Evolutionary conservation across 1,284 basidiomycete genomes (phyloP).

Genomic region (Pseudozyma thailandica): DNA sequence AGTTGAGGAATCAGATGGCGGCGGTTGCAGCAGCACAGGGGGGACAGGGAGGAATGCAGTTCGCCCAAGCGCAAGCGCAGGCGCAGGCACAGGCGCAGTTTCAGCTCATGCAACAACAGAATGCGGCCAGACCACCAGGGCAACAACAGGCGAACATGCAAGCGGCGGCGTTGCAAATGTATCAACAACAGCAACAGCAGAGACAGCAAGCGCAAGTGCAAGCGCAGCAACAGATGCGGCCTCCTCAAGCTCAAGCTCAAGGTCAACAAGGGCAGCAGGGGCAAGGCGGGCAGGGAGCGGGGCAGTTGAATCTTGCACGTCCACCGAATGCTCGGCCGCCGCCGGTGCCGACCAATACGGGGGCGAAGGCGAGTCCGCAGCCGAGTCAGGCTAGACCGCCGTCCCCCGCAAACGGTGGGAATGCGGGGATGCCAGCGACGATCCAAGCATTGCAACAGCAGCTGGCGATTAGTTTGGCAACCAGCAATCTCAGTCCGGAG

Average conservation of each 20-base stretch:
- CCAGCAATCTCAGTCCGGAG: slow-evolving; percentile 53
- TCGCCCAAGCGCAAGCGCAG: slow-evolving; percentile 7
- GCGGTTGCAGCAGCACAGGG: slow-evolving; percentile 35
- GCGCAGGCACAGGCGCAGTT: slow-evolving; percentile 29
- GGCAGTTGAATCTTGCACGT: slow-evolving; percentile 9
- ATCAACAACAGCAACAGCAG: slow-evolving; percentile 48
- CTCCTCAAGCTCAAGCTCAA: slow-evolving; percentile 13
- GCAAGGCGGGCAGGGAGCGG: slow-evolving; percentile 12
- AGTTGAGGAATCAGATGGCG: slow-evolving; percentile 45
- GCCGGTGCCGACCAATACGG: slow-evolving; percentile 1
- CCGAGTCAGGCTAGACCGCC: slow-evolving; percentile 8
- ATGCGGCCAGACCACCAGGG: too few relatives aligned
- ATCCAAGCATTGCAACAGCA: slow-evolving; percentile 62
- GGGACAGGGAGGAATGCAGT: slow-evolving; percentile 13
- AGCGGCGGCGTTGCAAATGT: slow-evolving; percentile 32
- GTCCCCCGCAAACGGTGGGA: neutral
- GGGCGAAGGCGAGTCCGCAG: neutral
- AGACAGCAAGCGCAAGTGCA: slow-evolving; percentile 41
- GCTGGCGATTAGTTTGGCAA: slow-evolving; percentile 52
- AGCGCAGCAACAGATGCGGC: slow-evolving; percentile 35
- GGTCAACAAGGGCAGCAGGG: slow-evolving; percentile 8
- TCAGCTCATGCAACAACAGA: too few relatives aligned
- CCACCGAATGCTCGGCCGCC: slow-evolving; percentile 4
- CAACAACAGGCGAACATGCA: too few relatives aligned
- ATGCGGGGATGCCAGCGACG: slow-evolving; percentile 48